Base-by-base conservation (phyloP, 148 eudicot genomes). In the Chenopodium formosanum region DNA sequence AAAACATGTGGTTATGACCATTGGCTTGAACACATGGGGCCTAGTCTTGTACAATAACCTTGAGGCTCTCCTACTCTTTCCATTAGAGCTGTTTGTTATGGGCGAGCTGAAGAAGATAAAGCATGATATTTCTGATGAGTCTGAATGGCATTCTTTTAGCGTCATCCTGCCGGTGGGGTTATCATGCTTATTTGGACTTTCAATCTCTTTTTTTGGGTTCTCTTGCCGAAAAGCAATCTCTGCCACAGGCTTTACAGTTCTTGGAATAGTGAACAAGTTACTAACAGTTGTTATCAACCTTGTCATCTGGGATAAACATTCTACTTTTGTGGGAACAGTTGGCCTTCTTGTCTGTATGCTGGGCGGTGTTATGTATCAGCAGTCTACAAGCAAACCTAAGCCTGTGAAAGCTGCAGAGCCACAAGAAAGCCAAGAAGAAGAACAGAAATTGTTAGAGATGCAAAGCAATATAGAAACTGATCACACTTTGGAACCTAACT, bases 1-100 rank as follows among this genome's bases (percentile, higher is more conserved):
- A 34, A 96, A 96, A 89, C 99, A 96, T 83, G 99, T 96, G 56
- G 97, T 96, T 34, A 94, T 92, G 97, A 96, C 99, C 23, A 96
- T 96, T 75, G 94, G 95, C 4, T 80, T 96, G 65, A 96, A 91
- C 84, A 96, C 99, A 65, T 96, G 99, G 99, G 99, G 99, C 50
- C 91, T 96, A 17, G 99, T 96, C 84, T 84, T 96, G 83, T 96
- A 96, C 90, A 92, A 96, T 84, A 96, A 96, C 88, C 97, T 94
- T 2, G 99, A 96, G 86, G 99, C 98, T 77, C 89, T 96, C 74
- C 83, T 96, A 53, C 86, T 95, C 29, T 92, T 96, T 86, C 99
- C 99, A 23, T 27, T 96, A 27, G 99, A 92, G 88, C 89, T 96
- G 68, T 88, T 96, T 78, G 78, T 96, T 75, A 96, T 96, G 98